Percentiles rank a stretch among this genome's conserved stretches.
phyloP scores from a whole-genome alignment of 2,329 filamentous ascomycete species.

The Xenoacremonium recifei region DNA sequence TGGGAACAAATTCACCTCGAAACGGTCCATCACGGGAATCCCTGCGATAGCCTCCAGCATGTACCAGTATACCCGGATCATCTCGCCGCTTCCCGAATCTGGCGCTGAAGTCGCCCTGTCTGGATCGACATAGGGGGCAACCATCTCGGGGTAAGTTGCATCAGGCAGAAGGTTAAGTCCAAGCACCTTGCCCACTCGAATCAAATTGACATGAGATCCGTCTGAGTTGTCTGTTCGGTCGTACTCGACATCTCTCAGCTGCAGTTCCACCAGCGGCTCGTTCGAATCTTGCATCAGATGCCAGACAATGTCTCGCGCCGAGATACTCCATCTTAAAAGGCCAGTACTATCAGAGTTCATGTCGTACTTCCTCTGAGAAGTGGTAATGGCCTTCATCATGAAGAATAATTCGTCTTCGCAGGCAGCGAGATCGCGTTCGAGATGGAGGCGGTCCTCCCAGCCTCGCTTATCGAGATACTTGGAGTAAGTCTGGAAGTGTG shows the following conservation, averaged over 20 bases:
- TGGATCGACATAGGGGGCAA: constrained; percentile 80
- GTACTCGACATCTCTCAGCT: constrained; percentile 87
- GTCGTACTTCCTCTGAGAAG: constrained; percentile 86
- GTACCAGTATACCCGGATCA: constrained; percentile 94
- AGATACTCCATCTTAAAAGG: constrained; percentile 86
- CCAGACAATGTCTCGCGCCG: constrained; percentile 95
- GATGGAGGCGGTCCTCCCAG: constrained; percentile 84
- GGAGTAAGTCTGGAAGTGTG: constrained; percentile 90
- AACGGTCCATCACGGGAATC: constrained; percentile 95
- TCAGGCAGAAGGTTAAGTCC: constrained; percentile 88
- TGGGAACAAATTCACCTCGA: constrained; percentile 90
- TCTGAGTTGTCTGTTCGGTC: constrained; percentile 96
- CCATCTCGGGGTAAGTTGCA: constrained; percentile 94
- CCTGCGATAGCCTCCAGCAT: constrained; percentile 98
- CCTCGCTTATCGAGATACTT: constrained; percentile 83
- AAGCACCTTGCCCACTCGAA: constrained; percentile 84
- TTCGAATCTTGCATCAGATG: constrained; percentile 86
- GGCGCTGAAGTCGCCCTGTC: constrained; percentile 41
- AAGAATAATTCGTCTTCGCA: constrained; percentile 99
- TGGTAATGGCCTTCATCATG: constrained; percentile 99
- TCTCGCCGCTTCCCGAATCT: constrained; percentile 62
- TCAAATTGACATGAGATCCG: constrained; percentile 89
- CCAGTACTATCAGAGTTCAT: constrained; percentile 68
- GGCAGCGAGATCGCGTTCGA: constrained; percentile 83
- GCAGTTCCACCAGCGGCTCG: constrained; percentile 87